These are phyloP conservation scores for Ophiognomonia clavigignenti-juglandacearum DNA, from an alignment of 2,329 filamentous ascomycete genomes.

Conservation along the genomic window DNA sequence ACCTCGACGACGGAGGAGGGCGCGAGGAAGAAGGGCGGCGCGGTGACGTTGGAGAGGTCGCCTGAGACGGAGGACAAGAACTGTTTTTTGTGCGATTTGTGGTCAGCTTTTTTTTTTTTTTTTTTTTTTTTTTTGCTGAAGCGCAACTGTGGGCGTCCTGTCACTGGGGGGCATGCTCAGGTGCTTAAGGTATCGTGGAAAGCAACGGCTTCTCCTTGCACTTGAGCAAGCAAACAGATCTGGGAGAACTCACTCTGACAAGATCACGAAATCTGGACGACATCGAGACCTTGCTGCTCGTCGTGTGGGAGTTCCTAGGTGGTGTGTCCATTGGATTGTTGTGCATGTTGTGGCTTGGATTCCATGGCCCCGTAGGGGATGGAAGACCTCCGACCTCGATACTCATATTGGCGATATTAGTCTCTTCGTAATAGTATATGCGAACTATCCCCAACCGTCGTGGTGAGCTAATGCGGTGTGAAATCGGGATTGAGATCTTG, in stretches of 20 bases:
- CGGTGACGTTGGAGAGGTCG: slow-evolving; percentile 47
- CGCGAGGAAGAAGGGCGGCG: slow-evolving; percentile 44
- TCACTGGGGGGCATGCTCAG: too few relatives aligned
- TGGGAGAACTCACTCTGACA: slow-evolving; percentile 21
- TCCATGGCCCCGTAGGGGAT: slow-evolving; percentile 11
- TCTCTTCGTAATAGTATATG: too few relatives aligned
- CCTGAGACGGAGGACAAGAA: slow-evolving; percentile 37
- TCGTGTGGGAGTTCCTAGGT: neutral
- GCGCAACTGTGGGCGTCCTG: too few relatives aligned
- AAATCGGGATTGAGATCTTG: too few relatives aligned
- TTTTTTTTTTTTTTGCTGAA: too few relatives aligned
- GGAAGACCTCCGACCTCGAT: slow-evolving; percentile 10
- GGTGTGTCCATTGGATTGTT: neutral
- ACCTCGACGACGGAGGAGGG: slow-evolving; percentile 46
- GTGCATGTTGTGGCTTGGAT: slow-evolving; percentile 7
- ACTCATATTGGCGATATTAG: slow-evolving; percentile 6
- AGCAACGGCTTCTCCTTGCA: too few relatives aligned
- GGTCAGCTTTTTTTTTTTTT: too few relatives aligned
- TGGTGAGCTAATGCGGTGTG: too few relatives aligned
- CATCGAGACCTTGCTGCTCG: slow-evolving; percentile 10
- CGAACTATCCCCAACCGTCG: too few relatives aligned
- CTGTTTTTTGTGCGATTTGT: too few relatives aligned
- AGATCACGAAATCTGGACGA: slow-evolving; percentile 27
- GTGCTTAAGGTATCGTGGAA: too few relatives aligned
- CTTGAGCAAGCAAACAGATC: neutral